Evolutionary conservation across 495 filamentous ascomycete genomes (phyloP).

Genomic region (Podospora pseudocomata): DNA sequence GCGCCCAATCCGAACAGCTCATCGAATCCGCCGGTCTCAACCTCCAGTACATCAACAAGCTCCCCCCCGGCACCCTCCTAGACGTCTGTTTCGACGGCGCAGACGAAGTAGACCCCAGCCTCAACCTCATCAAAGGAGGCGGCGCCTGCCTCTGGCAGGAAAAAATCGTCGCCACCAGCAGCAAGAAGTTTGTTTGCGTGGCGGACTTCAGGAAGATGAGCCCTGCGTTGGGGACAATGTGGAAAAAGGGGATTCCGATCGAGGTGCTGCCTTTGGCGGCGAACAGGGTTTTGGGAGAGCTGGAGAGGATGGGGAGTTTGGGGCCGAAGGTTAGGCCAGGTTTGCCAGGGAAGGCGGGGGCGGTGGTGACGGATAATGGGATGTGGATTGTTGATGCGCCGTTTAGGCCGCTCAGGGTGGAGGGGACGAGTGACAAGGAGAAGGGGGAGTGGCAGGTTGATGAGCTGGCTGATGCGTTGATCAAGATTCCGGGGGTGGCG

Average conservation of each 20-base stretch:
- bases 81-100: constrained; percentile 94
- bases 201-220: constrained; percentile 90
- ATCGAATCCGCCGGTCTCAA: constrained; percentile 73
- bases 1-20: constrained; percentile 80
- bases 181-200: constrained; percentile 88
- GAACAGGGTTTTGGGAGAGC: constrained; percentile 61
- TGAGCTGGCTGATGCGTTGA: constrained; percentile 65
- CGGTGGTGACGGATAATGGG: constrained; percentile 87
- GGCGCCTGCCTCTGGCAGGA: constrained; percentile 97
- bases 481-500: constrained; percentile 78
- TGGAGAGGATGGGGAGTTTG: constrained; percentile 65
- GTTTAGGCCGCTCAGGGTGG: constrained; percentile 62
- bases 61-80: constrained; percentile 47
- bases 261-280: constrained; percentile 86
- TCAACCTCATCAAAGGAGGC: constrained; percentile 97
- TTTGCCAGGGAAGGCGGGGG: constrained; percentile 66
- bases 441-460: constrained; percentile 74
- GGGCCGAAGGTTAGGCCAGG: constrained; percentile 67
- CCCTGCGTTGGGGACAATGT: constrained; percentile 68
- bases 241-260: constrained; percentile 78
- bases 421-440: constrained; percentile 57
- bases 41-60: constrained; percentile 73
- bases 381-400: constrained; percentile 93
- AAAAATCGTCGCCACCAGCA: constrained; percentile 84
- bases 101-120: constrained; percentile 90